phyloP scores from a whole-genome alignment of 257 asterid genomes.

The Linaria vulgaris region DNA sequence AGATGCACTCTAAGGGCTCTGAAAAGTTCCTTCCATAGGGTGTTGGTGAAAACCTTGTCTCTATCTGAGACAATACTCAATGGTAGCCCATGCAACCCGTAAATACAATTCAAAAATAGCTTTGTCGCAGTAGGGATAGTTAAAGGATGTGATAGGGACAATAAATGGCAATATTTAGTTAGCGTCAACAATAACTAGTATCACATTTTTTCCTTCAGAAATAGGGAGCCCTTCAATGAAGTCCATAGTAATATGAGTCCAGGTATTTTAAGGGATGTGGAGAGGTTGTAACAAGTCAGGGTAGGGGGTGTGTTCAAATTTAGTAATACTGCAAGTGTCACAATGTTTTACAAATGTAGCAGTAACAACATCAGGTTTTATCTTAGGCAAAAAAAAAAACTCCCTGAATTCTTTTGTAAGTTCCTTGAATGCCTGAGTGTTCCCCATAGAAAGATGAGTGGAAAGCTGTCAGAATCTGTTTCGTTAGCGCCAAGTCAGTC shows the following conservation, averaged over 20 bases:
- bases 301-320: neutral
- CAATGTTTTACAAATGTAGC: neutral
- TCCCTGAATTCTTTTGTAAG: neutral
- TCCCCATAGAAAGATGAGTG: neutral
- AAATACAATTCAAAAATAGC: neutral
- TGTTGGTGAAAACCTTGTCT: neutral
- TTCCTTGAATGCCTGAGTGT: neutral
- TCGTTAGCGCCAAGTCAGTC: accelerated
- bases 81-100: neutral
- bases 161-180: neutral
- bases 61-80: neutral
- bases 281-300: neutral
- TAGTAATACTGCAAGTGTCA: neutral
- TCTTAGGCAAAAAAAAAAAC: neutral
- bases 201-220: neutral
- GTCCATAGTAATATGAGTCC: no score
- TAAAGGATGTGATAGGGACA: neutral
- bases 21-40: neutral
- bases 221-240: neutral
- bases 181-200: neutral
- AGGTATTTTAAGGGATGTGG: neutral
- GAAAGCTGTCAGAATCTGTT: neutral
- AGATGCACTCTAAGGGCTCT: neutral
- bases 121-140: no score
- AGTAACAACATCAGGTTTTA: neutral